Evolutionary conservation across 2,329 filamentous ascomycete species (phyloP).

Genomic region (Penicillium hordei): DNA sequence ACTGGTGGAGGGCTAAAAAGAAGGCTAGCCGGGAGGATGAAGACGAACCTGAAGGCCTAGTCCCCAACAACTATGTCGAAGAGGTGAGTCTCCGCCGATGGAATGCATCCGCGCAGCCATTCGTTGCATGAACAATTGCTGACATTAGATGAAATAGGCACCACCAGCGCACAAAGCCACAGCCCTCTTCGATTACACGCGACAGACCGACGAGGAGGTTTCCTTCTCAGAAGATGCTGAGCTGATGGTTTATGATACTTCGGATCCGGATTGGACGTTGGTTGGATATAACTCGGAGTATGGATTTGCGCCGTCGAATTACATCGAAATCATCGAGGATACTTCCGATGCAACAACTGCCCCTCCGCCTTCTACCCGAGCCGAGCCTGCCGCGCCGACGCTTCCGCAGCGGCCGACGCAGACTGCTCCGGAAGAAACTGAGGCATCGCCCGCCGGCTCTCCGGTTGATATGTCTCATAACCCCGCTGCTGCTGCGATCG

Average conservation of each 20-base stretch:
- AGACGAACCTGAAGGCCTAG: slow-evolving; percentile 83
- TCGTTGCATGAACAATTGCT: not conserved
- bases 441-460: slow-evolving; percentile 29
- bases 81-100: slow-evolving; percentile 61
- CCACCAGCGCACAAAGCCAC: slow-evolving; percentile 69
- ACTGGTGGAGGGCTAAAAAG: slow-evolving; percentile 98
- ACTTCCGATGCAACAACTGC: slow-evolving; percentile 50
- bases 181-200: slow-evolving; percentile 96
- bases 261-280: slow-evolving; percentile 95
- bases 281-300: slow-evolving; percentile 82
- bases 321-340: slow-evolving; percentile 70
- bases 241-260: slow-evolving; percentile 81
- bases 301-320: slow-evolving; percentile 94
- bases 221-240: slow-evolving; percentile 88
- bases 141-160: slow-evolving; percentile 50
- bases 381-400: slow-evolving; percentile 44
- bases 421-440: slow-evolving; percentile 24
- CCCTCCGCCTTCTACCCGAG: slow-evolving; percentile 24
- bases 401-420: slow-evolving; percentile 33
- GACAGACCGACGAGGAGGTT: slow-evolving; percentile 96
- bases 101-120: not conserved
- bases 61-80: slow-evolving; percentile 94
- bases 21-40: slow-evolving; percentile 79
- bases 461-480: slow-evolving; percentile 50
- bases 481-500: slow-evolving; percentile 59